phyloP scores from a whole-genome alignment of 331 rosid genomes.

The Saraca asoca region DNA sequence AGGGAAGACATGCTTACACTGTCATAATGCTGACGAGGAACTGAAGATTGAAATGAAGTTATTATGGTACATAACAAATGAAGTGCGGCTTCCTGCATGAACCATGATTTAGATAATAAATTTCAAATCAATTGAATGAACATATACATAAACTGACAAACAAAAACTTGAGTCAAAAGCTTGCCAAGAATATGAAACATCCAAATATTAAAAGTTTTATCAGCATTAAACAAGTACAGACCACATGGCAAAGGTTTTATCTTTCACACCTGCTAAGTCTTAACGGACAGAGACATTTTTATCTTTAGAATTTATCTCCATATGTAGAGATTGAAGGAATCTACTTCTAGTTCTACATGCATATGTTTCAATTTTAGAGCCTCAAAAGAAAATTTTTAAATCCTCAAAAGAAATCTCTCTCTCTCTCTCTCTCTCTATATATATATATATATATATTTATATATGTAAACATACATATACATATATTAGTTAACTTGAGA shows the following conservation, averaged over 20 bases:
- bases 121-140: conserved; percentile 11
- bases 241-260: neutral
- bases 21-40: conserved; percentile 62
- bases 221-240: conserved; percentile 15
- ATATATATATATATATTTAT: no score
- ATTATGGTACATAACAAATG: conserved; percentile 58
- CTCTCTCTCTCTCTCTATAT: no score
- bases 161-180: conserved; percentile 27
- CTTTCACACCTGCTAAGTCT: conserved; percentile 2
- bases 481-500: no score
- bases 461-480: no score
- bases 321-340: neutral
- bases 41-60: conserved; percentile 61
- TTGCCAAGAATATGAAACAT: conserved; percentile 24
- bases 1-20: conserved; percentile 55
- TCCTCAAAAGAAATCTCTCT: no score
- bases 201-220: conserved; percentile 6
- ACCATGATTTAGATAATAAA: conserved; percentile 38
- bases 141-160: conserved; percentile 5
- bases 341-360: neutral
- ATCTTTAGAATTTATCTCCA: conserved; percentile 7
- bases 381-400: conserved; percentile 2
- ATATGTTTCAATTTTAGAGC: conserved; percentile 5
- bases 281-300: conserved; percentile 4
- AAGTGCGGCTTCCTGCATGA: conserved; percentile 78